Conservation (phyloP, 192 early-diverging fungal genomes). For the Coemansia sp. region DNA sequence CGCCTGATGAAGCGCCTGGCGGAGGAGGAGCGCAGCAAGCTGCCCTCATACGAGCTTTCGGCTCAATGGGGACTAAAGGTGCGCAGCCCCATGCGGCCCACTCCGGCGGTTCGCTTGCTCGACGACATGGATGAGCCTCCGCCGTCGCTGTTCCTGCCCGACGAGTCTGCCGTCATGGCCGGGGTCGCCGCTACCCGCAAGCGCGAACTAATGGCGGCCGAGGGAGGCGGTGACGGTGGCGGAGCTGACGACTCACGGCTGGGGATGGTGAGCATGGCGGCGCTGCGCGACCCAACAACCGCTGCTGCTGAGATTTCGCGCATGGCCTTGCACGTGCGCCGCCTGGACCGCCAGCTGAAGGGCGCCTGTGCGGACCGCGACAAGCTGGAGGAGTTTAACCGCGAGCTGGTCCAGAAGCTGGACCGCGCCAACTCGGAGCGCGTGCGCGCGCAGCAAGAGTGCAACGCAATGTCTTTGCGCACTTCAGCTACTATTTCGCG, state of each 20-base stretch:
- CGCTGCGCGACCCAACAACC: constrained; percentile 15
- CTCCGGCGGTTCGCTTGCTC: constrained; percentile 18
- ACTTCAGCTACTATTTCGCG: constrained; percentile 12
- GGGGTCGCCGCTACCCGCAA: constrained; percentile 13
- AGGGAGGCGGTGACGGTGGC: too few relatives aligned
- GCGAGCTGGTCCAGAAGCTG: constrained; percentile 28
- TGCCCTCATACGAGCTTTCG: constrained; percentile 49
- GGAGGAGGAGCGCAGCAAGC: constrained; percentile 35
- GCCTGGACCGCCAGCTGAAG: constrained; percentile 12
- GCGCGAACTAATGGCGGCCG: neutral
- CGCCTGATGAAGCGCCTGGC: constrained; percentile 45
- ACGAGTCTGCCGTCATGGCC: constrained; percentile 29
- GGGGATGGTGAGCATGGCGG: neutral
- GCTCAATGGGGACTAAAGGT: constrained; percentile 38
- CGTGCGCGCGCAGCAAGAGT: constrained; percentile 26
- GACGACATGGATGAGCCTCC: constrained; percentile 27
- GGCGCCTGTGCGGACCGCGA: constrained; percentile 11
- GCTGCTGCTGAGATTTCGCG: constrained; percentile 25
- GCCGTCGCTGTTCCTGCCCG: constrained; percentile 33
- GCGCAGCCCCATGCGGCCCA: constrained; percentile 22
- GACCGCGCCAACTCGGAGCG: constrained; percentile 35
- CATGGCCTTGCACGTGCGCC: constrained; percentile 15
- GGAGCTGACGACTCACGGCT: neutral
- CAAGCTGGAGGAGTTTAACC: constrained; percentile 33
- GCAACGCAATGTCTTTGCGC: constrained; percentile 20